phyloP scores from a whole-genome alignment of 306 rosid genomes.

The Amphicarpaea edgeworthii region DNA sequence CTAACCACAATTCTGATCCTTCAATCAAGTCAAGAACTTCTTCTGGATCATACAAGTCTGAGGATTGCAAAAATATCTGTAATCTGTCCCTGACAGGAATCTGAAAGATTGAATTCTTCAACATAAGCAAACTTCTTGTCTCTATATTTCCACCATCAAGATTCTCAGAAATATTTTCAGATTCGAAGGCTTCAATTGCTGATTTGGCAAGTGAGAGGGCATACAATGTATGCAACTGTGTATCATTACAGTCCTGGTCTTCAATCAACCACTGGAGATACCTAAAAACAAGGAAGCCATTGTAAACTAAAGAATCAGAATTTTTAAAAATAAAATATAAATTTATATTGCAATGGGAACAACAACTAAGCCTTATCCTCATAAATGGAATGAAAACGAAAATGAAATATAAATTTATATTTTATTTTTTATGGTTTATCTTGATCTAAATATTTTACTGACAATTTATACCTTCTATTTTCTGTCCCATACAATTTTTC shows the following conservation, averaged over 20 bases:
- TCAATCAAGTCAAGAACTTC: conserved; percentile 93
- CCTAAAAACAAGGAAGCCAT: conserved; percentile 55
- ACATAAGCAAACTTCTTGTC: conserved; percentile 41
- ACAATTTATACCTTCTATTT: too few relatives aligned
- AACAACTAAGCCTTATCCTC: too few relatives aligned
- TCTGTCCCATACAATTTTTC: too few relatives aligned
- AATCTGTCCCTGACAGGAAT: conserved; percentile 80
- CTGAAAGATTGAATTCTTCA: conserved; percentile 65
- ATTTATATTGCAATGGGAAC: conserved; percentile 20
- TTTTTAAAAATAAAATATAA: conserved; percentile 26
- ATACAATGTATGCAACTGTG: conserved; percentile 87
- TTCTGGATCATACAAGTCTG: conserved; percentile 95
- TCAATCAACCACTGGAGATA: conserved; percentile 98
- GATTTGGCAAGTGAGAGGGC: conserved; percentile 95
- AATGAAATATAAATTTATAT: too few relatives aligned
- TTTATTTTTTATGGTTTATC: too few relatives aligned
- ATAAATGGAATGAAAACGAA: too few relatives aligned
- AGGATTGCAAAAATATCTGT: conserved; percentile 88
- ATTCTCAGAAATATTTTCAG: conserved; percentile 55
- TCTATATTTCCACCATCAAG: conserved; percentile 57
- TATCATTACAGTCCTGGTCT: conserved; percentile 78
- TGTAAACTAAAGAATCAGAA: conserved; percentile 20
- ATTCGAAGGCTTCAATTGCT: conserved; percentile 70
- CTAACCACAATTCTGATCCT: conserved; percentile 95
- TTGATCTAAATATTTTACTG: too few relatives aligned